Percentiles rank a stretch among this genome's conserved stretches.
These are phyloP conservation scores for Cladosporium halotolerans DNA, from an alignment of 2,329 filamentous ascomycete genomes.

Conservation along the genomic window DNA sequence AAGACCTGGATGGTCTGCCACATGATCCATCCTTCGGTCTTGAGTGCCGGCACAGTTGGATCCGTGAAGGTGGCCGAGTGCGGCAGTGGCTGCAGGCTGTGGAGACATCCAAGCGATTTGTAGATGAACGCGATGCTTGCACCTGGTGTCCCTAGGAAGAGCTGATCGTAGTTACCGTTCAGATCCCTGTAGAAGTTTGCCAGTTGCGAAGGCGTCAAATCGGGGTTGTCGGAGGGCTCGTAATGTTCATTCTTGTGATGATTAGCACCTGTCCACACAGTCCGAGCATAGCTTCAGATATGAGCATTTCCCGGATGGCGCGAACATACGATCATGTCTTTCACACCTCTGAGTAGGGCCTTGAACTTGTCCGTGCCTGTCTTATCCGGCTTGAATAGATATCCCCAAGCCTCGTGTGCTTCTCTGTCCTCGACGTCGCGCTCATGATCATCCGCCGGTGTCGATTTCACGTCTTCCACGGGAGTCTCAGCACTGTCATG, in stretches of 20 bases:
- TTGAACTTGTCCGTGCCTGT: constrained; percentile 44
- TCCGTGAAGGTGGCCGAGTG: constrained; percentile 57
- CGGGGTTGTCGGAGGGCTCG: constrained; percentile 38
- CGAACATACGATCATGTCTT: constrained; percentile 38
- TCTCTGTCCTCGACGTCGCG: constrained; percentile 31
- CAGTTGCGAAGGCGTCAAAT: constrained; percentile 44
- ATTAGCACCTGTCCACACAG: constrained; percentile 2
- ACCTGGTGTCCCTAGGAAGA: constrained; percentile 71
- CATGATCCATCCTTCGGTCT: constrained; percentile 75
- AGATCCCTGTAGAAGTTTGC: constrained; percentile 45
- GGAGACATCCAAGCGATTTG: constrained; percentile 82
- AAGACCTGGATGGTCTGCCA: constrained; percentile 92
- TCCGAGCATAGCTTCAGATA: neutral
- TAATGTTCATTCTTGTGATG: constrained; percentile 35
- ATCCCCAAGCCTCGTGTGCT: constrained; percentile 46
- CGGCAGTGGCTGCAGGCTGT: constrained; percentile 59
- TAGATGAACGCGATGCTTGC: constrained; percentile 85
- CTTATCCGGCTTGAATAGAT: constrained; percentile 46
- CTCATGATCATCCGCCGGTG: constrained; percentile 19
- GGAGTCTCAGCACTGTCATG: neutral
- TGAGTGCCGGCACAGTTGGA: constrained; percentile 76
- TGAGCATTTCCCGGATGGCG: neutral
- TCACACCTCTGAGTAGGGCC: constrained; percentile 41
- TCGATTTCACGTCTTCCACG: constrained; percentile 1
- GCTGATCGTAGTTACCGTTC: constrained; percentile 44